A percentile compares a stretch with the other conserved stretches of the same genome.
These are phyloP conservation scores for Xylariaceae sp. DNA, from an alignment of 2,329 filamentous ascomycete species.

Conservation along the genomic window DNA sequence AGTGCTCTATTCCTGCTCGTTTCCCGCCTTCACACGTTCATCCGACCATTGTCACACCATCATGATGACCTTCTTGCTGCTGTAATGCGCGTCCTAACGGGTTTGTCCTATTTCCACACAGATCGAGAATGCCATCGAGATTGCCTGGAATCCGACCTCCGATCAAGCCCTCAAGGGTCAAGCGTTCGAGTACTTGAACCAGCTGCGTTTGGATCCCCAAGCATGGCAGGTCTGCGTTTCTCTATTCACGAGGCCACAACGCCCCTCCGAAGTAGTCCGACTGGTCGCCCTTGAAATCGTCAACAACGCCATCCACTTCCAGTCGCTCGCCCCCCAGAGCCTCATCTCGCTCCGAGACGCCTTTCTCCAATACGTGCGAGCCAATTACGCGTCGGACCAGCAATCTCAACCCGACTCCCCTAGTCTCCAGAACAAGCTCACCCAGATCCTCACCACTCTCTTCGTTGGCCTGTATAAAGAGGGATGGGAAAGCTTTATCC, in stretches of 20 bases:
- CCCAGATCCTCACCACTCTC: conserved; percentile 89
- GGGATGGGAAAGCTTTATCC: conserved; percentile 84
- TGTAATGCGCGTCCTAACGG: conserved; percentile 13
- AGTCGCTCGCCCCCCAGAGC: conserved; percentile 66
- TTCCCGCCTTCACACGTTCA: conserved; percentile 17
- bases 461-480: conserved; percentile 82
- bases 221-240: conserved; percentile 86
- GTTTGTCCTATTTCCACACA: conserved; percentile 35
- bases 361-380: conserved; percentile 73
- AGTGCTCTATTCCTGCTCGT: conserved; percentile 26
- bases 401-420: conserved; percentile 61
- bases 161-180: conserved; percentile 71
- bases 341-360: conserved; percentile 73
- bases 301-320: conserved; percentile 82
- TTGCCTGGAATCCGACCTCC: conserved; percentile 78
- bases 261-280: conserved; percentile 75
- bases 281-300: conserved; percentile 88
- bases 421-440: conserved; percentile 91
- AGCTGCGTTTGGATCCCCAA: conserved; percentile 73
- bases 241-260: conserved; percentile 76
- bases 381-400: conserved; percentile 61
- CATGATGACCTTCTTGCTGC: conserved; percentile 10
- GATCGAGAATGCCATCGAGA: conserved; percentile 93
- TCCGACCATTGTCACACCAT: conserved; percentile 4
- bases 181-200: conserved; percentile 74